phyloP scores from a whole-genome alignment of 345 rosid genomes.

The Jatropha curcas region DNA sequence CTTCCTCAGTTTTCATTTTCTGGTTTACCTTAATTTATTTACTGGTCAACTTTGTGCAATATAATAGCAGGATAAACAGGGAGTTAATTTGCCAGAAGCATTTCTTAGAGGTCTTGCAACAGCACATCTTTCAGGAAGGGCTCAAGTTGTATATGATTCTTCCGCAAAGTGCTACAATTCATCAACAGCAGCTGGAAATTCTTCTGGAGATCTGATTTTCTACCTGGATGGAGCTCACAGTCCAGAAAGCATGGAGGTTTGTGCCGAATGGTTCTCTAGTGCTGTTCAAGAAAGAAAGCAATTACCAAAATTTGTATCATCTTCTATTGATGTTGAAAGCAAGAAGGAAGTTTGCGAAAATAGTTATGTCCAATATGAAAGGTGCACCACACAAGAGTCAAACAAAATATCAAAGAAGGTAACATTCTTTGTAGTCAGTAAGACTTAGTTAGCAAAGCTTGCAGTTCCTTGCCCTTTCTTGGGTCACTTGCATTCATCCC shows the following conservation, averaged over 20 bases:
- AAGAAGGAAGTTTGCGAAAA: conserved; percentile 32
- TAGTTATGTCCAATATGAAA: conserved; percentile 37
- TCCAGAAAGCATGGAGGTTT: conserved; percentile 95
- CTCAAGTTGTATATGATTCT: conserved; percentile 64
- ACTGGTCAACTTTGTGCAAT: conserved; percentile 19
- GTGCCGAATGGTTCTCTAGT: conserved; percentile 83
- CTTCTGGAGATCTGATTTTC: conserved; percentile 64
- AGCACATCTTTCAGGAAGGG: conserved; percentile 79
- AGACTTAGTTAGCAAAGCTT: conserved; percentile 4
- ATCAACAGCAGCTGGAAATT: conserved; percentile 28
- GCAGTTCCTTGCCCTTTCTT: conserved; percentile 2
- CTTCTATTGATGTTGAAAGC: conserved; percentile 21
- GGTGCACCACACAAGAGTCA: conserved; percentile 23
- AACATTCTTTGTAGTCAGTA: conserved; percentile 2
- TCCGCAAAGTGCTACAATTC: conserved; percentile 35
- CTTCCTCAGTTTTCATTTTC: conserved; percentile 1
- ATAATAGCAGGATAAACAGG: conserved; percentile 39
- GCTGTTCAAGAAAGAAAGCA: conserved; percentile 43
- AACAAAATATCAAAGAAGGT: conserved; percentile 66
- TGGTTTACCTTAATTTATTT: conserved; percentile 16
- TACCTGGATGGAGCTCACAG: conserved; percentile 98
- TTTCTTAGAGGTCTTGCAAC: conserved; percentile 81
- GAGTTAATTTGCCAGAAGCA: conserved; percentile 50
- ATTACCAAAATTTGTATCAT: conserved; percentile 23
- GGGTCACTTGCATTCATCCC: conserved; percentile 3